phyloP scores from a whole-genome alignment of 495 filamentous ascomycete genomes.

The Cercophora samala region DNA sequence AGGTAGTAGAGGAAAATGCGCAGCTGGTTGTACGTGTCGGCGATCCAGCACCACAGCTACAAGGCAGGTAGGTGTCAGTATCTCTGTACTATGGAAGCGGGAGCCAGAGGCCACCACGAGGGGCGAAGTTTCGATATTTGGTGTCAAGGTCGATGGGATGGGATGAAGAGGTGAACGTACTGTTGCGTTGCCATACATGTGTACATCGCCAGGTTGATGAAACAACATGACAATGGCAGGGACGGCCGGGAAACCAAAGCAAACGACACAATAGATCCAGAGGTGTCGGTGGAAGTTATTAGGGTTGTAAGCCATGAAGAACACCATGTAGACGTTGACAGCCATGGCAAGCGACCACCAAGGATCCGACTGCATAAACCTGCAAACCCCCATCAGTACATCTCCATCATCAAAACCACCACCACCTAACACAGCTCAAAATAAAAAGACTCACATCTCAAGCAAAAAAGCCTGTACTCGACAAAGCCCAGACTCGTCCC shows the following conservation, averaged over 20 bases:
- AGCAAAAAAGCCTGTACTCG: slow-evolving; percentile 76
- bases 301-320: slow-evolving; percentile 69
- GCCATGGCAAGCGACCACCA: slow-evolving; percentile 74
- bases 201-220: slow-evolving; percentile 40
- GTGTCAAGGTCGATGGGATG: not conserved
- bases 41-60: slow-evolving; percentile 84
- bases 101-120: not conserved
- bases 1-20: slow-evolving; percentile 77
- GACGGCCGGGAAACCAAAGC: slow-evolving; percentile 72
- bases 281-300: slow-evolving; percentile 62
- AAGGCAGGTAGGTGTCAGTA: not conserved
- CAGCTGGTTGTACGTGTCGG: slow-evolving; percentile 61
- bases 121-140: not conserved
- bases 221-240: slow-evolving; percentile 67
- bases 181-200: slow-evolving; percentile 71
- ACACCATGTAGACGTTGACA: slow-evolving; percentile 79
- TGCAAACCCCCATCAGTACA: slow-evolving; percentile 43
- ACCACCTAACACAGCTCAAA: no score
- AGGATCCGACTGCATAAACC: slow-evolving; percentile 58
- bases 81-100: not conserved
- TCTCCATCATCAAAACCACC: slow-evolving; percentile 27
- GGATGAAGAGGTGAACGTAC: slow-evolving; percentile 27
- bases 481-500: slow-evolving; percentile 56
- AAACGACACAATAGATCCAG: slow-evolving; percentile 64
- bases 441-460: slow-evolving; percentile 44